phyloP scores from a whole-genome alignment of 2,329 filamentous ascomycete species.

The Aureobasidium sp. region DNA sequence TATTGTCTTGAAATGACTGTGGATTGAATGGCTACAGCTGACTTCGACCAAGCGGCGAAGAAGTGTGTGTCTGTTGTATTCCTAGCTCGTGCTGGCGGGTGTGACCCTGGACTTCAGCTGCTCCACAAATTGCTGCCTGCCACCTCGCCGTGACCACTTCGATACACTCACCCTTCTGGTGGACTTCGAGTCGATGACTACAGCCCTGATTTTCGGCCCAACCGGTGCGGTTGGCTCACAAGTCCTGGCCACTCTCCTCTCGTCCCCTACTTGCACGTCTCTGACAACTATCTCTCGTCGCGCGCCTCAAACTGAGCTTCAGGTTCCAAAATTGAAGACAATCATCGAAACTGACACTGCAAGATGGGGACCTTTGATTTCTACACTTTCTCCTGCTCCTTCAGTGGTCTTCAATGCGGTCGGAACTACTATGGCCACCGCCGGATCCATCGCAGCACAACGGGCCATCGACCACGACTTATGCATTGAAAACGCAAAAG shows the following conservation, averaged over 20 bases:
- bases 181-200: constrained; percentile 13
- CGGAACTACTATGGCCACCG: constrained; percentile 29
- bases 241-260: constrained; percentile 18
- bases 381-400: constrained; percentile 15
- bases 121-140: too few species aligned
- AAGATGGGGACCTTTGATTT: constrained; percentile 11
- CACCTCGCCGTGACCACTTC: too few species aligned
- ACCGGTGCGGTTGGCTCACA: constrained; percentile 21
- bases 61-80: background rate
- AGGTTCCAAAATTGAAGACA: background rate
- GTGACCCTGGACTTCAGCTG: background rate
- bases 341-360: background rate
- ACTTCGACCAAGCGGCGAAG: too few species aligned
- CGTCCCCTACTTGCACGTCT: constrained; percentile 9
- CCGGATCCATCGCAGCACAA: constrained; percentile 30
- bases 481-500: constrained; percentile 30
- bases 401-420: constrained; percentile 24
- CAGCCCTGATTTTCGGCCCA: constrained; percentile 18
- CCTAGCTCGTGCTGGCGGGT: background rate
- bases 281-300: constrained; percentile 13
- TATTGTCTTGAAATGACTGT: too few species aligned
- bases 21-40: too few species aligned
- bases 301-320: background rate
- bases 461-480: constrained; percentile 34
- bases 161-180: background rate